These are phyloP conservation scores for Gypsophila paniculata DNA, from an alignment of 179 eudicot species.

Conservation along the genomic window DNA sequence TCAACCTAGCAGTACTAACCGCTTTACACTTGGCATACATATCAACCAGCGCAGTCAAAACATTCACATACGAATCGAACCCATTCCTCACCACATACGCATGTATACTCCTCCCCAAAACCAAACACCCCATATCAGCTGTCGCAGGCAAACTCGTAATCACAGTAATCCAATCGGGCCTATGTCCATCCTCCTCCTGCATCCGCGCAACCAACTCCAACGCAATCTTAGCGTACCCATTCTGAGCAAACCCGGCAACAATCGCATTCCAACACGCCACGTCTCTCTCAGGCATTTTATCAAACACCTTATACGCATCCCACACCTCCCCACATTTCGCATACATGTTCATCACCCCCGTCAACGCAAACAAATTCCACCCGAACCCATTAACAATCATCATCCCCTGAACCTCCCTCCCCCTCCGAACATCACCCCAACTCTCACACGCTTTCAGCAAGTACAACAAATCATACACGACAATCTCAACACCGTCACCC, in stretches of 20 bases:
- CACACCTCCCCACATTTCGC: conserved; percentile 48
- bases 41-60: conserved; percentile 58
- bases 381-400: conserved; percentile 37
- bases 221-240: conserved; percentile 53
- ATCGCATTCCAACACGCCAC: conserved; percentile 66
- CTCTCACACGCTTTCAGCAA: conserved; percentile 60
- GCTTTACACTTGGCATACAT: conserved; percentile 64
- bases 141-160: conserved; percentile 53
- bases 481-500: conserved; percentile 33
- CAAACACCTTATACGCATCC: conserved; percentile 71
- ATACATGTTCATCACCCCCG: conserved; percentile 57
- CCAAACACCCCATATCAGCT: conserved; percentile 46
- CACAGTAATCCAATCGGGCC: conserved; percentile 49
- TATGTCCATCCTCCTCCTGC: conserved; percentile 43
- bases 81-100: conserved; percentile 51
- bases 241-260: conserved; percentile 59
- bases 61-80: conserved; percentile 40
- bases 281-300: conserved; percentile 58
- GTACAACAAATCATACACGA: conserved; percentile 52
- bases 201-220: conserved; percentile 44
- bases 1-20: conserved; percentile 40
- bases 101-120: conserved; percentile 52
- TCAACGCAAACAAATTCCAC: conserved; percentile 48
- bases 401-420: conserved; percentile 54
- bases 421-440: conserved; percentile 35